These are phyloP conservation scores for Russula ochroleuca DNA, from an alignment of 768 basidiomycete species.

Conservation along the genomic window DNA sequence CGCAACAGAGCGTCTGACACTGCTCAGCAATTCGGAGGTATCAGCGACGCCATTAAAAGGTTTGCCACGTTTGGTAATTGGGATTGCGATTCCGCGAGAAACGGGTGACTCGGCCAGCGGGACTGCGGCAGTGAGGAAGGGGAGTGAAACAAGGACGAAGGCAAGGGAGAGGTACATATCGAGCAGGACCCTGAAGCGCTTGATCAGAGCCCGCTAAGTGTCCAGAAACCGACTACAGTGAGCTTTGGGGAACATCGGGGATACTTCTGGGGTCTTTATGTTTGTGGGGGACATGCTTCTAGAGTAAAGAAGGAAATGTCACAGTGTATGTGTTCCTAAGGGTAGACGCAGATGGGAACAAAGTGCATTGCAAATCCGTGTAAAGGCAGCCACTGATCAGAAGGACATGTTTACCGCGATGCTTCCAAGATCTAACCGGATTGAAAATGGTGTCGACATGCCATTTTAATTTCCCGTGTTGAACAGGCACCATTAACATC, in stretches of 20 bases:
- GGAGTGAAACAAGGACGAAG: constrained; percentile 12
- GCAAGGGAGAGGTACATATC: constrained; percentile 5
- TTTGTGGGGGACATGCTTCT: too few species aligned
- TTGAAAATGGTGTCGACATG: background rate
- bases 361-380: background rate
- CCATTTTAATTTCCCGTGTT: background rate
- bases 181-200: background rate
- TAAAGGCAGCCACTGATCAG: too few species aligned
- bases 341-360: too few species aligned
- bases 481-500: background rate
- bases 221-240: background rate
- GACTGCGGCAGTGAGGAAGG: constrained; percentile 9
- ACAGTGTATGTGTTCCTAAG: background rate
- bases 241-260: background rate
- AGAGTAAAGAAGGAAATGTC: background rate
- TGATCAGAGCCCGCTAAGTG: background rate
- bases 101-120: background rate
- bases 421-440: background rate
- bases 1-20: background rate
- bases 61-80: constrained; percentile 6
- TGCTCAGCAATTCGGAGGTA: background rate
- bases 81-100: constrained; percentile 1
- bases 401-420: background rate
- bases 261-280: background rate
- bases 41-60: constrained; percentile 5